Evolutionary conservation across 306 rosid species (phyloP), one percentile per base, ranked within the genome.

Genomic region (Parietaria judaica): DNA sequence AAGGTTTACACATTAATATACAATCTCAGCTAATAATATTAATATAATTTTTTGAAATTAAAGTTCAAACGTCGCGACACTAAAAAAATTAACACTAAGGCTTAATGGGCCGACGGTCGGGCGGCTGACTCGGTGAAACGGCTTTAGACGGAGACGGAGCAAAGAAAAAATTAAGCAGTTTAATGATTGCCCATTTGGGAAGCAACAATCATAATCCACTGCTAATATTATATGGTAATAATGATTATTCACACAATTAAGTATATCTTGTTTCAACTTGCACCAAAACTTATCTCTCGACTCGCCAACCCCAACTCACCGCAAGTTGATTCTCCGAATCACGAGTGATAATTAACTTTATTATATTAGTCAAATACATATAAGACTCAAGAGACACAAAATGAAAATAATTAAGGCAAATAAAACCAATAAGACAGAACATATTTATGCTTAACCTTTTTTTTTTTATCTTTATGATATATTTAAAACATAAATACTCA

Each of bases 261-360:
- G 31, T 1, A 38, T 7, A 43, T 66, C 23, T 15, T 65, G 54
- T 56, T 23, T 23, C 31, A 23, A 23, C 31, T 23, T 68, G 43
- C 34, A n/a, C 6, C 36, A 35, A 17, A 8, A 13, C 52, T 4
- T 45, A 48, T 38, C 54, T 38, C 54, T 70, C 12, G 43, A 48
- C 53, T 64, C 65, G 52, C 38, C 53, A 56, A 38, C 43, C 51
- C 66, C 66, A 35, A 34, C 56, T 63, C 54, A 51, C 14, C 45
- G 37, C 49, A 53, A 66, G 64, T 70, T 70, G 63, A 66, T 44
- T 45, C 11, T 54, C 13, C 41, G 52, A 10, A 57, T 13, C 61
- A 56, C 36, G 46, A 38, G 52, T n/a, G 52, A 6, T 44, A 15
- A 38, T 14, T 7, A 13, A 13, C 11, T 13, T 55, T 23, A 23